Evolutionary conservation across 169 alveolate species (phyloP).

Genomic region (Plasmodium fragile): DNA sequence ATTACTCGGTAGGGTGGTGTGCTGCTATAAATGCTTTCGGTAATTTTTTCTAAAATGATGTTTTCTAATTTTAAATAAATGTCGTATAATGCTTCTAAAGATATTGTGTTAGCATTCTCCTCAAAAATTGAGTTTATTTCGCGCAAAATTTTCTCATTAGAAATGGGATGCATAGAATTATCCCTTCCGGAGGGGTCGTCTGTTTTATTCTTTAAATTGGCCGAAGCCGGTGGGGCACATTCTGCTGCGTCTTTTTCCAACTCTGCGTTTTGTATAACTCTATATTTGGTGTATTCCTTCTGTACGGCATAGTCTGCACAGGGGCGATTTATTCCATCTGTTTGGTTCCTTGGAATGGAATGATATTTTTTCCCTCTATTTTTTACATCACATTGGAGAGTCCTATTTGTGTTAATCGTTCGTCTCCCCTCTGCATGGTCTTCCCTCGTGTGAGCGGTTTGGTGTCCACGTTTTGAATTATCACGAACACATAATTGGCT

Average conservation of each 20-base stretch:
- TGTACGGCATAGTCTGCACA: background rate
- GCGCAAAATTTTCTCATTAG: background rate
- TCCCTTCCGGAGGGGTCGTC: background rate
- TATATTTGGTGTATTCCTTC: background rate
- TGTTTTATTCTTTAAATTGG: background rate
- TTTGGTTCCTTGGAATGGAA: background rate
- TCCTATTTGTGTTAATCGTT: background rate
- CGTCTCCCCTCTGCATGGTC: background rate
- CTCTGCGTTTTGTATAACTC: background rate
- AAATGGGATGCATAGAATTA: background rate
- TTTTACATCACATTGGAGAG: background rate
- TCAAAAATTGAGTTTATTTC: conserved; percentile 18
- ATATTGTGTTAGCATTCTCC: conserved; percentile 13
- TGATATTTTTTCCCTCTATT: background rate
- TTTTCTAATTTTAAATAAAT: conserved; percentile 79
- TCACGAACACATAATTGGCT: background rate
- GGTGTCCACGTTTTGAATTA: background rate
- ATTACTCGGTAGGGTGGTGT: conserved; percentile 87
- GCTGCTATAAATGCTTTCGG: conserved; percentile 79
- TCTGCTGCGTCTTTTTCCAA: background rate
- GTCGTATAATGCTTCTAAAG: conserved; percentile 72
- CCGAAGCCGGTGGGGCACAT: background rate
- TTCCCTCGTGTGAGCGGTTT: background rate
- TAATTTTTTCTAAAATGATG: conserved; percentile 73
- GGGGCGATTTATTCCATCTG: background rate